A percentile compares a stretch with the other conserved stretches of the same genome.
phyloP scores from a whole-genome alignment of 2,329 filamentous ascomycete species.

The Talaromyces pinophilus region DNA sequence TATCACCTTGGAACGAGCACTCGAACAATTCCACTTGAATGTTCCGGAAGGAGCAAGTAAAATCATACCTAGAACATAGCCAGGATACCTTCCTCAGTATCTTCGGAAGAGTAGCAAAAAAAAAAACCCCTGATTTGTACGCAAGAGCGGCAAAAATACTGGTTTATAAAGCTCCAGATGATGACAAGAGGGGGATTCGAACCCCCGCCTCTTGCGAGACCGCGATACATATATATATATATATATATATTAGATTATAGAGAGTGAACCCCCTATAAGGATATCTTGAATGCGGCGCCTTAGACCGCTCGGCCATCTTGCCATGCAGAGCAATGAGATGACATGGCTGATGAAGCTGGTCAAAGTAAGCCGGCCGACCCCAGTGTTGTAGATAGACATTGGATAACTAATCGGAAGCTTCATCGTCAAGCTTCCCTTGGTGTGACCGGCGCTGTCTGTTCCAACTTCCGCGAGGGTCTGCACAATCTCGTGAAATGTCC shows the following conservation, averaged over 20 bases:
- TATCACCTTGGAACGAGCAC: background rate
- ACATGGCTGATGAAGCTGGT: background rate
- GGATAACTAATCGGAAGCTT: background rate
- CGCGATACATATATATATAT: background rate
- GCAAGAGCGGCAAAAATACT: background rate
- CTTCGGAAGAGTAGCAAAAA: background rate
- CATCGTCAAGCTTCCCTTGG: background rate
- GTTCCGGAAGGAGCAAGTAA: background rate
- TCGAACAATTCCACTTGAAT: background rate
- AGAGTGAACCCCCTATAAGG: background rate
- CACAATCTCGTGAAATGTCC: background rate
- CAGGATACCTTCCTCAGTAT: background rate
- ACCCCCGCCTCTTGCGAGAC: slow-evolving; percentile 10
- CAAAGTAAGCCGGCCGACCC: background rate
- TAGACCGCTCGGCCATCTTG: slow-evolving; percentile 2
- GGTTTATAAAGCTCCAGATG: background rate
- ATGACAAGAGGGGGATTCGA: slow-evolving; percentile 3
- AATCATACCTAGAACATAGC: background rate
- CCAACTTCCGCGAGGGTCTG: background rate
- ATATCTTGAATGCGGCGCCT: background rate
- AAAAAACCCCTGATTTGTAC: background rate
- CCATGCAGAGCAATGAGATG: background rate
- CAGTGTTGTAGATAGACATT: background rate
- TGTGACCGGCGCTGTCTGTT: background rate
- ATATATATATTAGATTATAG: background rate